Evolutionary conservation across 176 grass and related monocot genomes (phyloP), one percentile per base, ranked within the genome.

Genomic region (Aegilops sharonensis): DNA sequence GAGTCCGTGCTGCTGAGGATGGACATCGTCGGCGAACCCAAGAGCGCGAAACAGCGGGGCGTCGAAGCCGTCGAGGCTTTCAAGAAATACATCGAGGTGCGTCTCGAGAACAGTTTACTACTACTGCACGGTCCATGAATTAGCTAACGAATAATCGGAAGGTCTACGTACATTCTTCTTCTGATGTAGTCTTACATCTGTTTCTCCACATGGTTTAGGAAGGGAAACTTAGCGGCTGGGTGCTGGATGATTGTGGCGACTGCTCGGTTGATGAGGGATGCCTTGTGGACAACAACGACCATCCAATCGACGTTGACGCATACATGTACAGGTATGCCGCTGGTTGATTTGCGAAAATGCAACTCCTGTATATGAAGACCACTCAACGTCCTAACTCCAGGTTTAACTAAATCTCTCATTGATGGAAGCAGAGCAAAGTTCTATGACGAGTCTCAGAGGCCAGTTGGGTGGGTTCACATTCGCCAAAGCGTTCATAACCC

Each of bases 401-500:
- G 27, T n/a, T 50, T 40, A 59, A 8, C 36, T 5, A 13, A 54
- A 1, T 34, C 3, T 21, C 18, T 24, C 32, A 30, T 48, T 25
- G 24, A 15, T 18, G 11, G 72, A 81, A 72, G 31, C 76, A 97
- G 95, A 70, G 92, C 85, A 1, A 93, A 74, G 68, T 52, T 97
- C 84, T 86, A 78, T n/a, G 85, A 93, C 62, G 79, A 88, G 36
- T 78, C 59, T 63, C 31, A 91, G n/a, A 86, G 81, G 18, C 48
- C 68, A 54, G 2, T 88, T 5, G 95, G 89, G 6, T 90, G 83
- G 95, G 89, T 95, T 34, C 95, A 97, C 39, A 66, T 97, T 65
- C 81, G 91, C 63, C 95, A 97, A 54, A 97, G 95, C 48, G 92
- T 97, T 54, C 92, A 95, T 63, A 93, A 94, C 75, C 92, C 92